phyloP scores from a whole-genome alignment of 73 alveolate genomes.

The Paramecium primaurelia region DNA sequence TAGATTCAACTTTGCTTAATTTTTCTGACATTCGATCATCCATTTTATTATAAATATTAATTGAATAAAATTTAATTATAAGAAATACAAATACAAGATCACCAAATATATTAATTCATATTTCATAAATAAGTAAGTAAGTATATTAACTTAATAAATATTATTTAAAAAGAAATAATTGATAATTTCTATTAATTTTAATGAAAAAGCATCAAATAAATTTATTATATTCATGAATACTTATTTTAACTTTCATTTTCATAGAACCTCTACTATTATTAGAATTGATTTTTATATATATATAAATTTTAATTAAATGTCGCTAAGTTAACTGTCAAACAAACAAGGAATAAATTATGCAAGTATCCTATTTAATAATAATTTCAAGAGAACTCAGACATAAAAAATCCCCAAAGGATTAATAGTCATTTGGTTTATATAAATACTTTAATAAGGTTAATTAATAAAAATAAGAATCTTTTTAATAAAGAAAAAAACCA shows the following conservation, averaged over 20 bases:
- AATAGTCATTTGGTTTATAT: not conserved
- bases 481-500: not conserved
- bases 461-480: not conserved
- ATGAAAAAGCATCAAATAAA: not conserved
- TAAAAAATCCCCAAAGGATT: slow-evolving; percentile 32
- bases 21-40: not conserved
- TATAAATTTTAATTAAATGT: not conserved
- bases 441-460: not conserved
- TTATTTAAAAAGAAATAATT: not conserved
- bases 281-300: not conserved
- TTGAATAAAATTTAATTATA: not conserved
- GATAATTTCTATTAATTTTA: not conserved
- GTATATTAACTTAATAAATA: not conserved
- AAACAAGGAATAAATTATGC: slow-evolving; percentile 44
- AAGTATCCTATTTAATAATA: not conserved
- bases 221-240: not conserved
- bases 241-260: not conserved
- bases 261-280: not conserved
- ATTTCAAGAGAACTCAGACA: slow-evolving; percentile 48
- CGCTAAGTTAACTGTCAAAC: slow-evolving; percentile 1
- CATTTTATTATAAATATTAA: not conserved
- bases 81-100: not conserved
- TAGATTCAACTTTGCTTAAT: not conserved
- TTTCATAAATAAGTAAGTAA: no score
- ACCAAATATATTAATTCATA: no score